phyloP scores from a whole-genome alignment of 345 rosid genomes.

The Cardamine chenopodiifolia region DNA sequence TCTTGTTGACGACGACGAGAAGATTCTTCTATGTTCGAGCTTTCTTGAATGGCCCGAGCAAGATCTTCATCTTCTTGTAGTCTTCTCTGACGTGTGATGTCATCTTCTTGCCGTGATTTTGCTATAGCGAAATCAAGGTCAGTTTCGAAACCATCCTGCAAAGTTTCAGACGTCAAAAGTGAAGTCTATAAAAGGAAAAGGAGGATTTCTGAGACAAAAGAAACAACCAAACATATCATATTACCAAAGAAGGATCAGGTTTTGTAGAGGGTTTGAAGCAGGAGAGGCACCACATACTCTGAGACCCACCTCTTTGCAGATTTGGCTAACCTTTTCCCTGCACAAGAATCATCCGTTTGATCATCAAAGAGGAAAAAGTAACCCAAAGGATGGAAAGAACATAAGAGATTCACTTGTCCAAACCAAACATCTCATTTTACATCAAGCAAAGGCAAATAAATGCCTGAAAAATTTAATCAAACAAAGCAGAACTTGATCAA shows the following conservation, averaged over 20 bases:
- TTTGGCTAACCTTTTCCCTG: slow-evolving; percentile 24
- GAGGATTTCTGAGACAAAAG: not conserved
- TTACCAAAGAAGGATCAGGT: slow-evolving; percentile 3
- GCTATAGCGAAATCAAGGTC: not conserved
- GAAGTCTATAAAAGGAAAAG: not conserved
- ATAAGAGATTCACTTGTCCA: not conserved
- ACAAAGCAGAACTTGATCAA: not conserved
- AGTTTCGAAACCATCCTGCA: slow-evolving; percentile 21
- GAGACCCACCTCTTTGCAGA: not conserved
- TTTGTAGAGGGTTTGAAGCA: slow-evolving; percentile 20
- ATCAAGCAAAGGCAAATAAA: slow-evolving; percentile 8
- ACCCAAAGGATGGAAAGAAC: not conserved
- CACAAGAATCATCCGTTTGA: not conserved
- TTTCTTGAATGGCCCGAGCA: slow-evolving; percentile 21
- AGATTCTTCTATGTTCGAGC: not conserved
- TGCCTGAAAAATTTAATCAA: not conserved
- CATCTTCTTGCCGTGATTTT: slow-evolving; percentile 11
- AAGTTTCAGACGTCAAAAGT: slow-evolving; percentile 14
- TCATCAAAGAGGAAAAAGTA: not conserved
- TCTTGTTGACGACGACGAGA: slow-evolving; percentile 5
- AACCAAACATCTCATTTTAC: slow-evolving; percentile 1
- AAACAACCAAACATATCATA: not conserved
- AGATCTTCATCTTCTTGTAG: not conserved
- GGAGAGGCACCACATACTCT: slow-evolving; percentile 21
- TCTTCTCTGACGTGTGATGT: not conserved